A percentile compares a stretch with the other conserved stretches of the same genome.
phyloP scores from a whole-genome alignment of 768 basidiomycete species.

The Kwoniella bestiolae region DNA sequence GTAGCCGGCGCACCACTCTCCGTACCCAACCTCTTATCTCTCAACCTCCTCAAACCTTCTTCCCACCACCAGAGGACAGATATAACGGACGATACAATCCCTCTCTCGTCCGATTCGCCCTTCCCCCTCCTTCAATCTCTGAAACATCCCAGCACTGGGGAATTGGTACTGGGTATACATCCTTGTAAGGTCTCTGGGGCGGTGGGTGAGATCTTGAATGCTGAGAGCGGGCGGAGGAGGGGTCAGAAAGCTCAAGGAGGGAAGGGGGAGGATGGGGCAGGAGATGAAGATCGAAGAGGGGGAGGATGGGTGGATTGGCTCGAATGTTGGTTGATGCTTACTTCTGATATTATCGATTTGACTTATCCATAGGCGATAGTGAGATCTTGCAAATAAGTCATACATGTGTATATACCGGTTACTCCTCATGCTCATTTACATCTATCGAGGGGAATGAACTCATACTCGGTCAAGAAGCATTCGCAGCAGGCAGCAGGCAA shows the following conservation, averaged over 20 bases:
- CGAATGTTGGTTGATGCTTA: conserved; percentile 37
- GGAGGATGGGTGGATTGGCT: conserved; percentile 25
- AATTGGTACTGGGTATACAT: conserved; percentile 30
- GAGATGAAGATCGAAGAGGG: not conserved
- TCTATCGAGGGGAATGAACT: too few relatives aligned
- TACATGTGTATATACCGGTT: too few relatives aligned
- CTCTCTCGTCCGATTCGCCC: too few relatives aligned
- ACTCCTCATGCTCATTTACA: too few relatives aligned
- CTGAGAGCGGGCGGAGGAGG: too few relatives aligned
- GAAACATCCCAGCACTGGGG: conserved; percentile 30
- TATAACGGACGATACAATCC: not conserved
- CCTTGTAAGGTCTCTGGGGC: conserved; percentile 27
- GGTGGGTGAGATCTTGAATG: conserved; percentile 24
- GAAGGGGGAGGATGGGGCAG: not conserved
- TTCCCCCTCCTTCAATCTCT: conserved; percentile 31
- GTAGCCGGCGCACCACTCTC: conserved; percentile 26
- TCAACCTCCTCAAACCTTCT: conserved; percentile 3
- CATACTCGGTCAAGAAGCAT: too few relatives aligned
- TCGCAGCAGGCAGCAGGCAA: too few relatives aligned
- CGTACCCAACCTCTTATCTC: conserved; percentile 4
- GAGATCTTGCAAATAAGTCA: too few relatives aligned
- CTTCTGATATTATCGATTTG: conserved; percentile 22
- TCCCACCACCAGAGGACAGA: not conserved
- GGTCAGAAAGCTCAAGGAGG: not conserved
- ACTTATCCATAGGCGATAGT: too few relatives aligned